Conservation (phyloP, 1,139 yeast genomes). For the Diutina ranongensis region DNA sequence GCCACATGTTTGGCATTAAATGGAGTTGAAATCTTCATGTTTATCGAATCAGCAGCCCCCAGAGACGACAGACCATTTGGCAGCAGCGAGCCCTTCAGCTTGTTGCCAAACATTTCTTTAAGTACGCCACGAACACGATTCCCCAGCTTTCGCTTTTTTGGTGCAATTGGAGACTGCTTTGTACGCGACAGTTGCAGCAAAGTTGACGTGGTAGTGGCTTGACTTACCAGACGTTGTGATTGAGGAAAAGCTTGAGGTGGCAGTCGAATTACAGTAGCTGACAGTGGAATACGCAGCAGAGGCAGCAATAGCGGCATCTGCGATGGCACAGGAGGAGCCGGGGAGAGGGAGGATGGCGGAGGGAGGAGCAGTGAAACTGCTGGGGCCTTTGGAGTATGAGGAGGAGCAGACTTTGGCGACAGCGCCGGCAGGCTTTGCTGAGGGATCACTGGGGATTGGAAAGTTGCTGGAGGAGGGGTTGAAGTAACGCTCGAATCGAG, state of each 20-base stretch:
- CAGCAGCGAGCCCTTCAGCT: constrained; percentile 12
- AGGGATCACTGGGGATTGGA: neutral
- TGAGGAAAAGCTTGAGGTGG: constrained; percentile 2
- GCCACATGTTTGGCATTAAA: constrained; percentile 85
- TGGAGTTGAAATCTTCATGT: constrained; percentile 70
- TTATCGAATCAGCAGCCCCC: neutral
- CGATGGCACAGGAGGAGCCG: neutral
- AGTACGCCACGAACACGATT: constrained; percentile 31
- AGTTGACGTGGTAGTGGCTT: neutral
- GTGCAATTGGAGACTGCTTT: neutral
- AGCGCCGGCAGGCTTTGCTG: neutral
- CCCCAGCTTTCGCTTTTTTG: constrained; percentile 18
- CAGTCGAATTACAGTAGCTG: constrained; percentile 5
- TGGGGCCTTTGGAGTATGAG: neutral
- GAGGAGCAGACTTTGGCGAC: neutral
- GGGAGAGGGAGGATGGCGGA: neutral
- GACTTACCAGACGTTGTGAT: neutral
- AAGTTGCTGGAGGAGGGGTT: neutral
- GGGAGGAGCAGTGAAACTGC: neutral
- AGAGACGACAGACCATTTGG: neutral
- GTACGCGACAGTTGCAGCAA: constrained; percentile 3
- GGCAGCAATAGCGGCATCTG: neutral
- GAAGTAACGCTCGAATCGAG: neutral
- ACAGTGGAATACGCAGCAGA: neutral
- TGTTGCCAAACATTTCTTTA: constrained; percentile 27